Evolutionary conservation across 345 rosid genomes (phyloP).

Genomic region (Corchorus olitorius): DNA sequence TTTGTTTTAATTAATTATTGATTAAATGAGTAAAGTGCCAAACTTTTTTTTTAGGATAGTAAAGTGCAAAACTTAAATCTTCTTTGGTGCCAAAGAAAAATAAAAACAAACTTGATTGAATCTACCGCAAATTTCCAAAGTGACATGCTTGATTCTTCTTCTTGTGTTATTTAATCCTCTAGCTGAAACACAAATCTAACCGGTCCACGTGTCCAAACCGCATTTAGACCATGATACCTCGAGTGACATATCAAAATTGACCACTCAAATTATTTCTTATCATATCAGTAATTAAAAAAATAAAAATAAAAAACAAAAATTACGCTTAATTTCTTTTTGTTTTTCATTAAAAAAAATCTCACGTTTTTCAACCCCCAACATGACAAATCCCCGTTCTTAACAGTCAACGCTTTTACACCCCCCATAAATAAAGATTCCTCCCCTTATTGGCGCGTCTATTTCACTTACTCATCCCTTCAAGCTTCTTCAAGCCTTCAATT

Average conservation of each 20-base stretch:
- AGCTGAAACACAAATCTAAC: neutral
- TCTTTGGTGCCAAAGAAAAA: too few relatives aligned
- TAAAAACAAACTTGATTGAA: too few relatives aligned
- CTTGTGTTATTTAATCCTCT: neutral
- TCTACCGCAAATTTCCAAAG: too few relatives aligned
- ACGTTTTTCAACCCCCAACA: constrained; percentile 14
- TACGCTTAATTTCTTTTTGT: too few relatives aligned
- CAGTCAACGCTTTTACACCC: constrained; percentile 25
- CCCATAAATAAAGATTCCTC: neutral
- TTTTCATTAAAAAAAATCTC: neutral
- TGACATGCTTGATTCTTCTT: too few relatives aligned
- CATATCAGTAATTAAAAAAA: neutral
- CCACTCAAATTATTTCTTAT: neutral
- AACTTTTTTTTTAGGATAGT: too few relatives aligned
- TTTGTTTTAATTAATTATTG: too few relatives aligned
- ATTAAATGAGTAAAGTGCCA: too few relatives aligned
- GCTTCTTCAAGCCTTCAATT: neutral
- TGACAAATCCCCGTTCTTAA: constrained; percentile 14
- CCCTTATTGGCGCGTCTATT: neutral
- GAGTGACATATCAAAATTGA: neutral
- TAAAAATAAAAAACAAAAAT: neutral
- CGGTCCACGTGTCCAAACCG: constrained; percentile 17
- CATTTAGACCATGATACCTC: neutral
- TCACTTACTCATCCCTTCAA: neutral
- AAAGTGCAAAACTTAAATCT: too few relatives aligned